Evolutionary conservation across 208 protist species (phyloP), one percentile per base, ranked within the genome.

Genomic region (Crithidia bombi): DNA sequence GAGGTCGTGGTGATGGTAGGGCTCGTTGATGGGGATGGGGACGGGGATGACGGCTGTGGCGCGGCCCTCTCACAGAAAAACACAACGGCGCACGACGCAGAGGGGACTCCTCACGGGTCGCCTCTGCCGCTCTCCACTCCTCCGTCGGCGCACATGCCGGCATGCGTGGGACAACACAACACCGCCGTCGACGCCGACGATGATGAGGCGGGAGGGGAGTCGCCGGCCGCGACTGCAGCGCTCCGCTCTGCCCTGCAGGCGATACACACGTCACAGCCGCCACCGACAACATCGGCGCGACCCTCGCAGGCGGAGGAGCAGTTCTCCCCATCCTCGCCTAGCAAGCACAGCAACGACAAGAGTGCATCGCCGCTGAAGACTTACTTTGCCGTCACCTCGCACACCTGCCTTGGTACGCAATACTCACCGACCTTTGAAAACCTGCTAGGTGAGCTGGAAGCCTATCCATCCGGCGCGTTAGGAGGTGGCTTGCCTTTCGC

Each of bases 141-240:
- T 3, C 30, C 33, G 10, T 3, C 30, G 38, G 33, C 25, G 33
- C 28, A n/a, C n/a, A n/a, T 3, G 41, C 17, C 54, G 17, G 5
- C 54, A 10, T 44, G 14, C 19, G 39, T 25, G 25, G 38, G 9
- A 14, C 56, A 32, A 9, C 38, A 28, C 14, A n/a, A n/a, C n/a
- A n/a, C n/a, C n/a, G n/a, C n/a, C n/a, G 57, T 28, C 26, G 62
- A 75, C 39, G 17, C 10, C 43, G 57, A 73, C 23, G 69, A 75
- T n/a, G 70, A 69, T 35, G 70, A 75, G 54, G 70, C 70, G 9
- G 70, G 70, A 25, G 62, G 70, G 51, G 70, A 69, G 46, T 69
- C 62, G 19, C 55, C 70, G 15, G 54, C 51, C 25, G 44, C 70
- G 1, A 57, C 62, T 21, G 70, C 59, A 7, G 70, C 62, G 26